Base-by-base conservation (phyloP, 768 basidiomycete genomes). In the Lactarius evosmus region DNA sequence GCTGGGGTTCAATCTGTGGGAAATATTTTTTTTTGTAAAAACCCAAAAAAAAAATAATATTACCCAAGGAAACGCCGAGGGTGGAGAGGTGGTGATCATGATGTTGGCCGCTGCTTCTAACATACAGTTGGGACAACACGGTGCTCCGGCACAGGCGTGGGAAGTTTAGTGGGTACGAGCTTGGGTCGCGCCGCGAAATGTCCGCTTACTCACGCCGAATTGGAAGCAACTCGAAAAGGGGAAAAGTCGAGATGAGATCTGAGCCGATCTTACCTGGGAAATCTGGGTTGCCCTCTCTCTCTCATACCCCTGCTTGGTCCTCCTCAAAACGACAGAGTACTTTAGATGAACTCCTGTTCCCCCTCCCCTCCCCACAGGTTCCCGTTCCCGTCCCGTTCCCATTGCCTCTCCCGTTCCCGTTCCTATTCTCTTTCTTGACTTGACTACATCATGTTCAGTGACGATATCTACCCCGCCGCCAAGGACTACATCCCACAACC, bases 111-210 rank as follows among this genome's bases (percentile, higher is more conserved):
- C 53, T 52, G 60, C 46, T 50, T 32, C 52, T 33, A 40, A 51
- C 11, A 63, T 52, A 44, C 41, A 50, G 34, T 46, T 41, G 46
- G 34, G 50, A 55, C 50, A 46, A n/a, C 34, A 56, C 57, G 44
- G 41, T 32, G 17, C 57, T 30, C 46, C 34, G 67, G 65, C 50
- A 16, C 34, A 41, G 61, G 55, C 56, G 38, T 58, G 67, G 46
- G 60, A 64, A 52, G 49, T 41, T 0, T n/a, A 0, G 32, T 22
- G 40, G 54, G 53, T 49, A 56, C 52, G 29, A 55, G 53, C 46
- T 49, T 53, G 44, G 56, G 51, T 53, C 55, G 62, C 59, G 60
- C 71, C 70, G 71, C 62, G 67, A 60, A 72, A 72, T 68, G 69
- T 69, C 71, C 71, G 70, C 69, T 61, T 61, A 61, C 59, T 61